Evolutionary conservation across 345 rosid genomes (phyloP).

Genomic region (Pseudoturritis turrita): DNA sequence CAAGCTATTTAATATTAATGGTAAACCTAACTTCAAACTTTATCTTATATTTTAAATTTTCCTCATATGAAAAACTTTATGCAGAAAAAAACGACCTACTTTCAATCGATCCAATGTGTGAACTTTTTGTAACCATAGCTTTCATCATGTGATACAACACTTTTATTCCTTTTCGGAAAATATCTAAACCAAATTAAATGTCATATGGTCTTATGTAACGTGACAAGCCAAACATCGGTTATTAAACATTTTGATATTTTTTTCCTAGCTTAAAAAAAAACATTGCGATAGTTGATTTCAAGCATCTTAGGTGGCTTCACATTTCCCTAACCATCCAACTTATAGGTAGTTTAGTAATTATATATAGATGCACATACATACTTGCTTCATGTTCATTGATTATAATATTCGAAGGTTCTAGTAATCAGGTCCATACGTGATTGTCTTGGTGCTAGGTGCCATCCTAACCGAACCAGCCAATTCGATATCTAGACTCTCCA

Average conservation of each 20-base stretch:
- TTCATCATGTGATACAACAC: slow-evolving; percentile 26
- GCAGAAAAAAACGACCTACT: slow-evolving; percentile 26
- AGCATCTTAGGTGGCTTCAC: not conserved
- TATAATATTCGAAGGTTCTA: not conserved
- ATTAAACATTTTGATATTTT: slow-evolving; percentile 1
- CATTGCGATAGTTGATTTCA: not conserved
- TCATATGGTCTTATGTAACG: slow-evolving; percentile 15
- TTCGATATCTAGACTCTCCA: not conserved
- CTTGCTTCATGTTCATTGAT: not conserved
- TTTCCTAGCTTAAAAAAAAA: not conserved
- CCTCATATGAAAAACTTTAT: slow-evolving; percentile 2
- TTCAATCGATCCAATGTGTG: slow-evolving; percentile 8
- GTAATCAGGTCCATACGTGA: not conserved
- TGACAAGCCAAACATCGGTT: slow-evolving; percentile 13
- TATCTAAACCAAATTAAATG: slow-evolving; percentile 6
- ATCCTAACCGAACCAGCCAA: not conserved
- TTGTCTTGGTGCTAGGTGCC: not conserved
- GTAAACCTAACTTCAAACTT: slow-evolving; percentile 32
- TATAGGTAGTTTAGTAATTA: not conserved
- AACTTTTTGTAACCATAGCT: slow-evolving; percentile 24
- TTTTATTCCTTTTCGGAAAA: slow-evolving; percentile 2
- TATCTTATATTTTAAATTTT: not conserved
- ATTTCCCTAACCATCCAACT: too few relatives aligned
- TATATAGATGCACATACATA: not conserved
- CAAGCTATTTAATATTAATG: slow-evolving; percentile 5